Evolutionary conservation across 345 rosid species (phyloP), one percentile per base, ranked within the genome.

Genomic region (Gossypium herbaceum): DNA sequence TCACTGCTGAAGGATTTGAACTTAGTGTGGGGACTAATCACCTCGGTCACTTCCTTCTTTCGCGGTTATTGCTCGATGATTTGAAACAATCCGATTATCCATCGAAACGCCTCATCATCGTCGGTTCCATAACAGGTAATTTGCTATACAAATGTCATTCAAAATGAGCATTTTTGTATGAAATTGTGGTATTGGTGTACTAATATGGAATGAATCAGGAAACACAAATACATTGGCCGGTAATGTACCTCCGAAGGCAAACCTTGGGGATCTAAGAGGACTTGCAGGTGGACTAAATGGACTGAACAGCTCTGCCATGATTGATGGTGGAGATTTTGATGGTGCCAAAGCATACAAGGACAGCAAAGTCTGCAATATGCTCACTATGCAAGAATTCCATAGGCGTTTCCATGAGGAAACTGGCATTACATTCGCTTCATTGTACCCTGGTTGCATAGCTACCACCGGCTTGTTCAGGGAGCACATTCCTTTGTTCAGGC

Each of bases 331-430:
- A 45, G 90, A 90, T 0, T 95, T 82, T 16, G 99, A 95, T 72
- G 98, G 99, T 45, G 99, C 99, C 25, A 93, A 95, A 82, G 96
- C 99, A 72, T 93, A 95, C 81, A 95, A 93, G 83, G 99, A 95
- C 87, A 95, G 99, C 84, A 95, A 95, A 77, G 98, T 95, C 58
- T 95, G 98, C 86, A 95, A 95, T 78, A 95, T 95, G 98, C 87
- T 95, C 47, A 88, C 90, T 1, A 95, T 95, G 98, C 99, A 93
- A 75, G 96, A 95, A 76, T 92, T 93, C 84, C 99, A 95, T 79
- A 84, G 98, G 78, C 93, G 94, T 34, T 93, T 78, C 85, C 99
- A 93, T 7, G 94, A 95, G 76, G 96, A 93, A 39, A 90, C 97
- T 0, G 99, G 90, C 13, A 88, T 95, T 65, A 84, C 97, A 12